Evolutionary conservation across 345 rosid genomes (phyloP), one percentile per base, ranked within the genome.

Genomic region (Lumnitzera racemosa): DNA sequence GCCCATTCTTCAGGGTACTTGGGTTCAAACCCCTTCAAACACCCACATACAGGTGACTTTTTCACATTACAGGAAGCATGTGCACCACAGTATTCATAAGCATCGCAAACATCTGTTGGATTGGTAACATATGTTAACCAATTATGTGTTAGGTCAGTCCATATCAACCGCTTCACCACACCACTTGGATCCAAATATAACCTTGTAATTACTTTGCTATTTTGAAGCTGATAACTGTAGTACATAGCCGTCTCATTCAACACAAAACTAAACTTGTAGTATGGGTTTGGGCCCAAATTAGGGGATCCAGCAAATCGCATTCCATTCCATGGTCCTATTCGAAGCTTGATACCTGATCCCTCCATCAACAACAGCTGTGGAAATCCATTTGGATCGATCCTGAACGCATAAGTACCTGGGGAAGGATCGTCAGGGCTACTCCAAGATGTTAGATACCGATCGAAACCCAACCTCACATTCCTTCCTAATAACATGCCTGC

Each of bases 301-400:
- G 52, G 58, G 11, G 55, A 0, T 10, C 72, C 67, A 0, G 53
- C 57, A n/a, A 46, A 68, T 13, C 58, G 36, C 14, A 62, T 9
- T 12, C 67, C 72, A 51, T 68, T 59, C 74, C 74, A 70, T 2
- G 69, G 49, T 14, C 74, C 74, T 7, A 52, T 14, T 49, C 72
- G 7, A 15, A 13, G 54, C 20, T 46, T 23, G 25, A 24, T 46
- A 4, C 10, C 25, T 50, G 41, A 10, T 51, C 72, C 58, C 5
- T 62, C 27, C 56, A 13, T 36, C 29, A 56, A 6, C 16, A 56
- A 46, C 11, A 62, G 14, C 23, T 56, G 62, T 8, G 70, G 70
- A 55, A 43, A 49, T 10, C 70, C 70, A 15, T 41, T 24, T 12
- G 60, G 54, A 15, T 59, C 70, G 6, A 67, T 20, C 13, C 46